Percentiles rank a stretch among this genome's conserved stretches.
Evolutionary conservation across 2,329 filamentous ascomycete genomes (phyloP).

Genomic region (Geosmithia flava): DNA sequence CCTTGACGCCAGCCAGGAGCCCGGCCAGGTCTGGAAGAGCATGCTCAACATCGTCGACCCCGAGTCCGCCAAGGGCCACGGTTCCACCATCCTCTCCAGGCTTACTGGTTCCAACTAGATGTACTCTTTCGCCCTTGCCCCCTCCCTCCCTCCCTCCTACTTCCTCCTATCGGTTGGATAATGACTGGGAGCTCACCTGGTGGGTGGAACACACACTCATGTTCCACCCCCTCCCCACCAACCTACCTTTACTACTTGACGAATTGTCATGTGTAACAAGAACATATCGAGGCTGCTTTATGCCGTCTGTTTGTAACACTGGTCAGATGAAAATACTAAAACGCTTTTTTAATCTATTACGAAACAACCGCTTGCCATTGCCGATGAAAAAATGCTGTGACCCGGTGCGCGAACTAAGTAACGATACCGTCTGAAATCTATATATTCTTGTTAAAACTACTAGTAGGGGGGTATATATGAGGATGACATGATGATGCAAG

Average conservation of each 20-base stretch:
- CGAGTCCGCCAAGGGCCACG: slow-evolving; percentile 30
- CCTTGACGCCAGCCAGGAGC: slow-evolving; percentile 92
- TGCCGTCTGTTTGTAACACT: slow-evolving; percentile 1
- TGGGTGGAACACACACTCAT: background rate
- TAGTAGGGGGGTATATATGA: background rate
- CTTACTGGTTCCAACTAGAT: slow-evolving; percentile 15
- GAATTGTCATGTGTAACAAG: slow-evolving; percentile 1
- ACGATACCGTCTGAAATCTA: background rate
- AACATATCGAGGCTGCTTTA: background rate
- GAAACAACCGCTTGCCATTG: background rate
- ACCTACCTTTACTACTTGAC: background rate
- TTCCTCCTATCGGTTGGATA: background rate
- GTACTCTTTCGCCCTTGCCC: background rate
- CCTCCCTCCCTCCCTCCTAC: background rate
- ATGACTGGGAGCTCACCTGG: background rate
- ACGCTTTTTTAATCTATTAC: background rate
- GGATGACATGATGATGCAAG: background rate
- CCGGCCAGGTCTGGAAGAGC: slow-evolving; percentile 89
- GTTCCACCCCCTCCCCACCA: too few species aligned
- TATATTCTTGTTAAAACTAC: background rate
- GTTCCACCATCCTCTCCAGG: slow-evolving; percentile 26
- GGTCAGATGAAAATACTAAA: background rate
- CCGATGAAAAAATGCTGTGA: background rate
- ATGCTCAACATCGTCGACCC: slow-evolving; percentile 69
- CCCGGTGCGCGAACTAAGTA: background rate